Evolutionary conservation across 75 land plant genomes (phyloP).

Genomic region (Larix kaempferi): DNA sequence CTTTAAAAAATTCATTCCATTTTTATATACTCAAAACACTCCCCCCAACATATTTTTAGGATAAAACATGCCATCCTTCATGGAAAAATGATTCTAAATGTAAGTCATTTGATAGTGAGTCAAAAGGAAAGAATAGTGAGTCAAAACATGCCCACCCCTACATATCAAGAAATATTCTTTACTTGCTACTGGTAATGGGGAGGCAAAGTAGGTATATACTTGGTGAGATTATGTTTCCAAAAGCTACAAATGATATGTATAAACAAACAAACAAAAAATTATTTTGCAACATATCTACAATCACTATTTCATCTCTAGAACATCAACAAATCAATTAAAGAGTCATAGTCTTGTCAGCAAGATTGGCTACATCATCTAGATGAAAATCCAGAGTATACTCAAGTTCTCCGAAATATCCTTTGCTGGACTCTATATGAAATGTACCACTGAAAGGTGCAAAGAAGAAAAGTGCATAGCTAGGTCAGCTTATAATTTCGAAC

Average conservation of each 20-base stretch:
- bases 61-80: too few species aligned
- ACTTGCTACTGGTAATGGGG: background rate
- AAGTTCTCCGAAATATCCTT: conserved; percentile 8
- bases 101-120: too few species aligned
- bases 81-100: too few species aligned
- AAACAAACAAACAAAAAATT: too few species aligned
- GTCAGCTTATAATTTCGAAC: background rate
- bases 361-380: conserved; percentile 4
- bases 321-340: background rate
- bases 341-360: conserved; percentile 1
- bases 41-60: too few species aligned
- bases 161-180: background rate
- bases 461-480: background rate
- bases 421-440: background rate
- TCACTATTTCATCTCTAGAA: background rate
- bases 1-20: too few species aligned
- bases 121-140: background rate
- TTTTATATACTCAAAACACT: too few species aligned
- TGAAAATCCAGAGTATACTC: conserved; percentile 1
- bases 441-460: conserved; percentile 1
- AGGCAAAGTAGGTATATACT: background rate
- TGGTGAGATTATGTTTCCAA: background rate
- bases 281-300: background rate
- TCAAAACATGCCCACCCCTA: background rate
- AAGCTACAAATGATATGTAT: background rate